Conservation (phyloP, 257 asterid genomes). For the Solanum virginianum region DNA sequence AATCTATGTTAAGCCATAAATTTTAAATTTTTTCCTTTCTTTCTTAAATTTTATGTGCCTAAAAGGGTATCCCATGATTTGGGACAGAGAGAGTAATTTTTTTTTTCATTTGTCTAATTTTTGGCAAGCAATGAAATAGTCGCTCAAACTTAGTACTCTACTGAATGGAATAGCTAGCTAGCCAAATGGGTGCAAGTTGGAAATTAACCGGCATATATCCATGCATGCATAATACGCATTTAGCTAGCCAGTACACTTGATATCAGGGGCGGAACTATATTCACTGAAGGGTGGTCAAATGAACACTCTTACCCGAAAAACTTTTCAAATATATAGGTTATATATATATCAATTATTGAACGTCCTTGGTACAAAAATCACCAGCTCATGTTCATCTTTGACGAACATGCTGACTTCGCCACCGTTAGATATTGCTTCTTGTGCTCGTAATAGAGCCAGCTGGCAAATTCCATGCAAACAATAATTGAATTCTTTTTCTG, state of each 20-base stretch:
- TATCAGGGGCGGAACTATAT: too few relatives aligned
- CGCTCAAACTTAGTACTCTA: not conserved
- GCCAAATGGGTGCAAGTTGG: not conserved
- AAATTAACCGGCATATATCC: not conserved
- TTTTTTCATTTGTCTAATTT: not conserved
- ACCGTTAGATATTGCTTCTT: not conserved
- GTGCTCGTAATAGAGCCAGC: not conserved
- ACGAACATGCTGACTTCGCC: too few relatives aligned
- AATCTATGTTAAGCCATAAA: too few relatives aligned
- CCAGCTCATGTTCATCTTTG: too few relatives aligned
- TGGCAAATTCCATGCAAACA: not conserved
- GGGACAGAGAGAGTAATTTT: not conserved
- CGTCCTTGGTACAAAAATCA: too few relatives aligned
- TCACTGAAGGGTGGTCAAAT: too few relatives aligned
- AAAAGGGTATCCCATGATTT: not conserved
- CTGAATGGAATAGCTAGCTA: not conserved
- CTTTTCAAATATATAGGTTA: too few relatives aligned
- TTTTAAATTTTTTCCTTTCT: too few relatives aligned
- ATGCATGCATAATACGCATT: too few relatives aligned
- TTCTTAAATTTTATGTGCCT: not conserved
- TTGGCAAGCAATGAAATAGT: not conserved
- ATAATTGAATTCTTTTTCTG: not conserved
- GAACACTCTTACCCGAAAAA: rapidly evolving
- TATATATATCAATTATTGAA: too few relatives aligned
- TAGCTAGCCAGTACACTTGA: too few relatives aligned